Percentiles rank a stretch among this genome's conserved stretches.
Evolutionary conservation across 192 early-diverging fungal genomes (phyloP).

Genomic region (Umbelopsis isabellina): DNA sequence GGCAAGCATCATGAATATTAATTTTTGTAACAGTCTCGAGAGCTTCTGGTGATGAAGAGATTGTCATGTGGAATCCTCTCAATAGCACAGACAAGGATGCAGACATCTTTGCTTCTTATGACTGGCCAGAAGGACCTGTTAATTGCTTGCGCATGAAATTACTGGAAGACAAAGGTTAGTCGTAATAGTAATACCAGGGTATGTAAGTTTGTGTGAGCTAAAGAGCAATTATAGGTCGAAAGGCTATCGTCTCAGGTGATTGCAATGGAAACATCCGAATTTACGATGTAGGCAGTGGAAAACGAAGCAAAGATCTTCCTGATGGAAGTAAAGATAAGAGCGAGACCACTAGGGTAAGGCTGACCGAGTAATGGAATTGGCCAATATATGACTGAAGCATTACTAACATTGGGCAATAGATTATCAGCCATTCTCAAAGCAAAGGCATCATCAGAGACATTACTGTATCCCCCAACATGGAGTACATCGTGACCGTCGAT

Average conservation of each 20-base stretch:
- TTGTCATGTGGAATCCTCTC: slow-evolving; percentile 49
- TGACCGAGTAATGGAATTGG: neutral
- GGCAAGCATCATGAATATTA: neutral
- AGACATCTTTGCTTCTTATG: slow-evolving; percentile 36
- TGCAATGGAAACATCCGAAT: slow-evolving; percentile 32
- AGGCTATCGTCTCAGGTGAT: slow-evolving; percentile 33
- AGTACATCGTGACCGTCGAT: neutral
- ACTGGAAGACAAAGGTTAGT: slow-evolving; percentile 24
- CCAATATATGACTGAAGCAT: neutral
- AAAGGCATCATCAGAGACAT: neutral
- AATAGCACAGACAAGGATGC: slow-evolving; percentile 46
- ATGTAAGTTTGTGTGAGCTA: neutral
- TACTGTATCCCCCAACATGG: neutral
- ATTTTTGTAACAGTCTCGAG: slow-evolving; percentile 43
- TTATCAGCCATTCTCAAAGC: slow-evolving; percentile 15
- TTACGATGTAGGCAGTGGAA: slow-evolving; percentile 32
- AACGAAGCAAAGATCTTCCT: slow-evolving; percentile 20
- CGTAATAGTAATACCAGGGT: no score
- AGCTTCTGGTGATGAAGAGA: slow-evolving; percentile 47
- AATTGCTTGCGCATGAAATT: slow-evolving; percentile 28
- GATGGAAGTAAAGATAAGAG: slow-evolving; percentile 31
- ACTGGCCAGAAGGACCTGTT: slow-evolving; percentile 36
- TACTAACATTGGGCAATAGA: neutral
- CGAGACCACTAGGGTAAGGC: slow-evolving; percentile 24
- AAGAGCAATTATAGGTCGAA: slow-evolving; percentile 11